Evolutionary conservation across 345 rosid genomes (phyloP).

Genomic region (Syzygium aqueum): DNA sequence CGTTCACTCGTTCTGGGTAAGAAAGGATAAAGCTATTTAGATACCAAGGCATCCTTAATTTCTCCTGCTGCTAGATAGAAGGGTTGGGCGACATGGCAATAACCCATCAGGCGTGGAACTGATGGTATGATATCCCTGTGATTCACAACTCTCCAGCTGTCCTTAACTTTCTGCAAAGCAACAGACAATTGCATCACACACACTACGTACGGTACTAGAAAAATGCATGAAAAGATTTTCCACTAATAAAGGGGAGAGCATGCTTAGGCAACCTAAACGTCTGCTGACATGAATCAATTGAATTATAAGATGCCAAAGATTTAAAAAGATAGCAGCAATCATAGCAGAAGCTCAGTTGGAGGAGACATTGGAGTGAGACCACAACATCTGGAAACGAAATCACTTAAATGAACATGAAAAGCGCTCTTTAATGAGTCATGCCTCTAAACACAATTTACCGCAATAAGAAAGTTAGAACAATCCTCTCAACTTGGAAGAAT

Average conservation of each 20-base stretch:
- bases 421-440: not conserved
- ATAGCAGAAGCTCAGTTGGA: not conserved
- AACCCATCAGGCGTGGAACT: conserved; percentile 92
- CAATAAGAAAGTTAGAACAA: not conserved
- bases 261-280: not conserved
- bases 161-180: conserved; percentile 68
- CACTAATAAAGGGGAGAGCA: not conserved
- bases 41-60: conserved; percentile 50
- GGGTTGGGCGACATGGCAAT: conserved; percentile 94
- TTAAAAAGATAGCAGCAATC: not conserved
- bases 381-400: not conserved
- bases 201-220: not conserved
- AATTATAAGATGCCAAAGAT: not conserved
- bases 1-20: not conserved
- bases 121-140: conserved; percentile 98
- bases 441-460: not conserved
- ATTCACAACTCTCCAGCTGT: conserved; percentile 94
- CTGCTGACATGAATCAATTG: not conserved
- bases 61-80: conserved; percentile 74
- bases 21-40: conserved; percentile 1
- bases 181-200: not conserved
- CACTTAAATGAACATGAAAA: not conserved
- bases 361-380: not conserved
- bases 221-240: not conserved
- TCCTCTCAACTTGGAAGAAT: not conserved